Base-by-base conservation (phyloP, 495 filamentous ascomycete species). In the Aspergillus sclerotiicarbonarius region DNA sequence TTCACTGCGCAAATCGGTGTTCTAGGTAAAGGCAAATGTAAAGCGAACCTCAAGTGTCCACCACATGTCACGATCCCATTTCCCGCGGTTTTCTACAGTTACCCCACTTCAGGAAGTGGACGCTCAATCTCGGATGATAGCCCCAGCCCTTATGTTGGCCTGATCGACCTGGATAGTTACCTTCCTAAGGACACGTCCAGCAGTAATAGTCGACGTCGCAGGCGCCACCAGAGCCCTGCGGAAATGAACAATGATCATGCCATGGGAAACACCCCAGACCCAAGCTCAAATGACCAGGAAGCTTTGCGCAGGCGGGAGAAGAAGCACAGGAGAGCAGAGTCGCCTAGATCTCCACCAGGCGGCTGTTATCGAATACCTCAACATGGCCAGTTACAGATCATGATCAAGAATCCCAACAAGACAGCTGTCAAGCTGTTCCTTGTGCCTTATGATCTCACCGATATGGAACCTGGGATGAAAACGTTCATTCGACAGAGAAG, bases 1-100 rank as follows among this genome's bases (percentile, higher is more conserved):
- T 99, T 99, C 67, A 82, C 93, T 18, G 95, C 94, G 43, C 92
- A 97, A 68, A 98, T 99, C 56, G 94, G 94, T 29, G 94, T 98
- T 0, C 76, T 98, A 31, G 95, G 92, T 8, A 85, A 88, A 60
- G 91, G 92, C 35, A 90, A 94, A 62, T 96, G 92, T 77, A 96
- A 92, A 73, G 75, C 89, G 45, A 89, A 84, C 57, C 77, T 96
- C 18, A 86, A 86, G 47, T 98, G 95, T 67, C 94, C 94, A 3
- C 80, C 92, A 8, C 94, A 99, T 72, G 89, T 96, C 50, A 92
- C 90, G 1, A 78, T 99, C 6, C 90, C 92, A 2, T 99, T 98
- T 68, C 94, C 92, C 7, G 95, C 92, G 13, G 94, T 98, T 8
- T 99, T 96, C 62, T 99, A 98, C 74, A 94, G 88, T 72, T 96